Percentiles rank a stretch among this genome's conserved stretches.
These are phyloP conservation scores for Panus rudis DNA, from an alignment of 768 basidiomycete species.

Conservation along the genomic window DNA sequence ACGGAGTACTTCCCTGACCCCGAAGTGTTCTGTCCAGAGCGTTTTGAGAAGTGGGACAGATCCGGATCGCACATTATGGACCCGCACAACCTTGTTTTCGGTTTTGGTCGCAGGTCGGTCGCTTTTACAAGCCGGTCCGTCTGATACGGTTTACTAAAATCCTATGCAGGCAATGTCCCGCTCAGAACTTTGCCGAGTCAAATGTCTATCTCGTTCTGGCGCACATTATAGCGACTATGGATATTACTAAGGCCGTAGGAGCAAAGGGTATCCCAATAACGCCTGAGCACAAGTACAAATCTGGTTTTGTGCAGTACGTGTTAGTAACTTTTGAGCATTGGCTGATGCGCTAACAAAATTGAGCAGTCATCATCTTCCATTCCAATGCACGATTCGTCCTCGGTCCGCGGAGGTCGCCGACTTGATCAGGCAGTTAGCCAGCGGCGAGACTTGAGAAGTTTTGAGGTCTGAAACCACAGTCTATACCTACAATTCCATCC, in stretches of 20 bases:
- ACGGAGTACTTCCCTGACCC: constrained; percentile 33
- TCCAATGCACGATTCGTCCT: constrained; percentile 2
- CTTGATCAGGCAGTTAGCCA: neutral
- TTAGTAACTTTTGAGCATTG: neutral
- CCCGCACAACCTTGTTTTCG: constrained; percentile 45
- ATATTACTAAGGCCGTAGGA: constrained; percentile 10
- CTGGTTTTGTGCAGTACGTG: constrained; percentile 4
- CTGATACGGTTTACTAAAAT: neutral
- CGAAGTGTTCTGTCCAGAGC: constrained; percentile 41
- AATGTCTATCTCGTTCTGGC: constrained; percentile 19
- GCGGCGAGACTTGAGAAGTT: neutral
- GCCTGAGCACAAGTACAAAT: neutral
- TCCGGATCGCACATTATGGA: constrained; percentile 22
- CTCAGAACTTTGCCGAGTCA: constrained; percentile 18
- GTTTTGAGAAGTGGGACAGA: constrained; percentile 34
- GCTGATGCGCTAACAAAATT: neutral
- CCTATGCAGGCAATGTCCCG: constrained; percentile 18
- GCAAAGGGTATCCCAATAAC: neutral
- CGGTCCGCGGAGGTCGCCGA: constrained; percentile 1
- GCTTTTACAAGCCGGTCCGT: neutral
- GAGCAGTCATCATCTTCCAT: constrained; percentile 1
- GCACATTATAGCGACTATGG: constrained; percentile 20
- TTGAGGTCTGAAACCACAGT: no score
- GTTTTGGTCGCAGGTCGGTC: constrained; percentile 42
- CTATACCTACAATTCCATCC: no score